phyloP scores from a whole-genome alignment of 73 alveolate species.

The Symbiodinium natans region DNA sequence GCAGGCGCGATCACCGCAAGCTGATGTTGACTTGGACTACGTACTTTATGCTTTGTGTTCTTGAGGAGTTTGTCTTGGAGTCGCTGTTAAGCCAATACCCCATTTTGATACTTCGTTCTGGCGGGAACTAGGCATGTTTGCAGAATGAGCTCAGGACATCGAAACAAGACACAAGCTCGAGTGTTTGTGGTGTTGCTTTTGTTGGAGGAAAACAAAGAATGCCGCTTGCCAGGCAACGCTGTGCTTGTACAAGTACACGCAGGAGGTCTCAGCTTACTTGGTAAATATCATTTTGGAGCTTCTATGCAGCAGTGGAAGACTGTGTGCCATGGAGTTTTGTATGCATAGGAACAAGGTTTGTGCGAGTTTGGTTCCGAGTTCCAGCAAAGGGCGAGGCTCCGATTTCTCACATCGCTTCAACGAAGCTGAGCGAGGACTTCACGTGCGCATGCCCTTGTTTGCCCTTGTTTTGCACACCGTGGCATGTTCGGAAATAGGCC shows the following conservation, averaged over 20 bases:
- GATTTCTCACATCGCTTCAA: slow-evolving; percentile 42
- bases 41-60: slow-evolving; percentile 4
- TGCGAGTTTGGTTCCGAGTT: background rate
- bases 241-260: slow-evolving; percentile 15
- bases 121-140: no score
- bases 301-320: background rate
- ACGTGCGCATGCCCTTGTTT: background rate
- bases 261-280: slow-evolving; percentile 17
- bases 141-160: no score
- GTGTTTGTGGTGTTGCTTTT: no score
- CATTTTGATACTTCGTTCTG: no score
- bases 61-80: no score
- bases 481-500: no score
- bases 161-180: no score
- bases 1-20: background rate
- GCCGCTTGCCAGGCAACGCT: slow-evolving; percentile 36
- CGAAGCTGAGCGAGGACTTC: slow-evolving; percentile 56
- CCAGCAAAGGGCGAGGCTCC: slow-evolving; percentile 25
- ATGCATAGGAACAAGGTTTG: background rate
- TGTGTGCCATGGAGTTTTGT: no score
- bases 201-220: no score
- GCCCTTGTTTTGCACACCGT: background rate
- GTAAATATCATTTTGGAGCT: slow-evolving; percentile 47
- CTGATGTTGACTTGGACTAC: background rate
- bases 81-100: no score